Conservation (phyloP, 2,329 filamentous ascomycete species). For the Bimuria novae-zelandiae region DNA sequence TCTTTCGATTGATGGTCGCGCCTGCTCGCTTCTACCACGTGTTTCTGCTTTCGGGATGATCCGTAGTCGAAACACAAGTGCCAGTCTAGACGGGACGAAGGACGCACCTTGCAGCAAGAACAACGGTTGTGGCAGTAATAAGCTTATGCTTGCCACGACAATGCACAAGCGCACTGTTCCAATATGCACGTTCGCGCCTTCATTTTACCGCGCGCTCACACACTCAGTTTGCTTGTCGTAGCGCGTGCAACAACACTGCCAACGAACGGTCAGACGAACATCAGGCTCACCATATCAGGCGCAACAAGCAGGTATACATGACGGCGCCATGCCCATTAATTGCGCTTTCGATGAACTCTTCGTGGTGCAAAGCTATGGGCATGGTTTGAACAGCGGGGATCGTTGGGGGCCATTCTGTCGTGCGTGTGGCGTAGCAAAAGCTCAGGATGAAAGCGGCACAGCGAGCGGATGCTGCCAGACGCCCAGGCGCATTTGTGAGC, state of each 20-base stretch:
- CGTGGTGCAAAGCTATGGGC: neutral
- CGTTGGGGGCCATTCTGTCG: conserved; percentile 12
- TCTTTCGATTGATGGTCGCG: too few relatives aligned
- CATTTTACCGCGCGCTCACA: neutral
- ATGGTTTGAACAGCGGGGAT: neutral
- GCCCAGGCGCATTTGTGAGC: conserved; percentile 7
- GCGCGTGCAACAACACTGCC: neutral
- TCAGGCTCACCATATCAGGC: neutral
- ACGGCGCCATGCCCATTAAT: neutral
- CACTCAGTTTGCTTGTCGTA: neutral
- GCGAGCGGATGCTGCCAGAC: too few relatives aligned
- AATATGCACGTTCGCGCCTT: neutral
- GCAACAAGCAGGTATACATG: neutral
- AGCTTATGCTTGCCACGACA: too few relatives aligned
- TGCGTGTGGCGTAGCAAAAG: too few relatives aligned
- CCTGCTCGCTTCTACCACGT: too few relatives aligned
- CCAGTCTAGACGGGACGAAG: too few relatives aligned
- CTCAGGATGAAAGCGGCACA: conserved; percentile 2
- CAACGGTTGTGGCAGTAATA: too few relatives aligned
- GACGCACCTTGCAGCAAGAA: too few relatives aligned
- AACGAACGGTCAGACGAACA: neutral
- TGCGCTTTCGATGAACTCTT: neutral
- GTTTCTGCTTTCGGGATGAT: too few relatives aligned
- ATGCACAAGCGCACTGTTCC: too few relatives aligned
- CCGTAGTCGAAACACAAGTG: too few relatives aligned